Percentiles rank a stretch among this genome's conserved stretches.
These are phyloP conservation scores for Fusarium sp. DNA, from an alignment of 2,329 filamentous ascomycete species.

Conservation along the genomic window DNA sequence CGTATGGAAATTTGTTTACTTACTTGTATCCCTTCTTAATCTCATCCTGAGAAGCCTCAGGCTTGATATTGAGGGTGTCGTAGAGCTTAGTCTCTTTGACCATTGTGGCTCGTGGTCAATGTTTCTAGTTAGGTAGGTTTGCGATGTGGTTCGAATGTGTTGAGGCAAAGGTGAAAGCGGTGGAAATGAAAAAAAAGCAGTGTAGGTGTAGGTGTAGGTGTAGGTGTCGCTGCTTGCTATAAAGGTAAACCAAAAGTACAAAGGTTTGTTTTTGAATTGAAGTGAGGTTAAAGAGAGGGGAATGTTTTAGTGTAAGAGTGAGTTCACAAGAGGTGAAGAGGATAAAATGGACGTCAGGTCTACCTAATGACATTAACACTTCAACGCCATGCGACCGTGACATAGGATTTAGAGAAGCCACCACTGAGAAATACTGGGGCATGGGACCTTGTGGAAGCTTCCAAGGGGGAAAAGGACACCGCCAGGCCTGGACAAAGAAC, in stretches of 20 bases:
- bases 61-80: constrained; percentile 82
- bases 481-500: constrained; percentile 23
- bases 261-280: constrained; percentile 13
- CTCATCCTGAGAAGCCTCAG: constrained; percentile 87
- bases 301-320: constrained; percentile 27
- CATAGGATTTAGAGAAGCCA: constrained; percentile 28
- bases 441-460: constrained; percentile 52
- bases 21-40: constrained; percentile 97
- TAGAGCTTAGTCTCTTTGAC: constrained; percentile 96
- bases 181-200: constrained; percentile 17
- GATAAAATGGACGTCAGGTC: constrained; percentile 32
- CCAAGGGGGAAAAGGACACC: constrained; percentile 23
- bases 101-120: constrained; percentile 66
- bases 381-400: constrained; percentile 32
- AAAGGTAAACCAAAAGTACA: constrained; percentile 22
- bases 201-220: not conserved
- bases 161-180: constrained; percentile 7
- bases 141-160: constrained; percentile 14
- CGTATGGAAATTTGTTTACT: constrained; percentile 45
- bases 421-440: constrained; percentile 41
- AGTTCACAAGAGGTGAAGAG: constrained; percentile 43
- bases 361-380: constrained; percentile 30
- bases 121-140: constrained; percentile 3
- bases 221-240: constrained; percentile 18
- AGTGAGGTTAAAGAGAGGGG: constrained; percentile 19